These are phyloP conservation scores for Neofusicoccum cordaticola DNA, from an alignment of 2,329 filamentous ascomycete species.

Conservation along the genomic window DNA sequence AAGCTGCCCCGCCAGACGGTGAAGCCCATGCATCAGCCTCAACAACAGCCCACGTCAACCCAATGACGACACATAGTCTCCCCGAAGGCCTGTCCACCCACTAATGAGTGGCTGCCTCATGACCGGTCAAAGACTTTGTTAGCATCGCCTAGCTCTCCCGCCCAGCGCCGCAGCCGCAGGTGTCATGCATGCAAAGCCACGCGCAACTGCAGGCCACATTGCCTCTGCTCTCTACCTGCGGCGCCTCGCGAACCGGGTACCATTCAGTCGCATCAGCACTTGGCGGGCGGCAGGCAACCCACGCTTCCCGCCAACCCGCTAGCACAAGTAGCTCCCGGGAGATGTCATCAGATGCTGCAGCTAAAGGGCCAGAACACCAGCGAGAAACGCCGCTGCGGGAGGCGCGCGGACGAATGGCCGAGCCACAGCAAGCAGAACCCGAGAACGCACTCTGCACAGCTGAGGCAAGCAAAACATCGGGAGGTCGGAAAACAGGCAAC, in stretches of 20 bases:
- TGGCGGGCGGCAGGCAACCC: neutral
- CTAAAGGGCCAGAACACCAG: too few relatives aligned
- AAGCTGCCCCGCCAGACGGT: neutral
- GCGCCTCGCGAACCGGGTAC: neutral
- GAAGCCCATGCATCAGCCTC: neutral
- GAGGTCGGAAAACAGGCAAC: too few relatives aligned
- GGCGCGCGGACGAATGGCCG: too few relatives aligned
- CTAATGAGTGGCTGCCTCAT: conserved; percentile 1
- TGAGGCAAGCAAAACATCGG: too few relatives aligned
- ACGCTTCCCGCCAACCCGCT: neutral
- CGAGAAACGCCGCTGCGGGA: too few relatives aligned
- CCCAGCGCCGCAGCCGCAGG: neutral
- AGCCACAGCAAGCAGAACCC: too few relatives aligned
- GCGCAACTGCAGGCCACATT: neutral
- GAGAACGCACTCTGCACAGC: too few relatives aligned
- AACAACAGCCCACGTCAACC: neutral
- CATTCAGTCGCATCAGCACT: neutral
- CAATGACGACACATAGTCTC: neutral
- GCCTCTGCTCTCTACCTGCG: neutral
- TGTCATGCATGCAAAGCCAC: conserved; percentile 3
- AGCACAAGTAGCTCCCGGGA: too few relatives aligned
- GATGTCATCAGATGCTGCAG: too few relatives aligned
- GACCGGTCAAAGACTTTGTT: neutral
- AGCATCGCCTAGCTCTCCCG: too few relatives aligned
- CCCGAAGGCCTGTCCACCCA: neutral